Conservation (phyloP, 345 rosid species). For the Linum tenue region DNA sequence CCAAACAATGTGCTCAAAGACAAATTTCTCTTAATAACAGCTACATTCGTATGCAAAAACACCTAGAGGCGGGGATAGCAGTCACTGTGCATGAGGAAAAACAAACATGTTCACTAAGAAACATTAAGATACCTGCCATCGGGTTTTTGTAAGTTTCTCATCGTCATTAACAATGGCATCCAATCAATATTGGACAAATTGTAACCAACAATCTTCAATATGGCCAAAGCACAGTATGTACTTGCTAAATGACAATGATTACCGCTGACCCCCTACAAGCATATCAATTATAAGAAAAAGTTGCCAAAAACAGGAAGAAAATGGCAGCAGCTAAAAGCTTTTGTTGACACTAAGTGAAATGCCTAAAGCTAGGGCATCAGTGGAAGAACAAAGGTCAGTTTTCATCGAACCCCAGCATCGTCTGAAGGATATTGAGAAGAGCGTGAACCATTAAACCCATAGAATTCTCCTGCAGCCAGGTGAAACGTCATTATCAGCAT, state of each 20-base stretch:
- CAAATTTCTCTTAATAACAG: too few species aligned
- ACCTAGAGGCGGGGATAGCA: neutral
- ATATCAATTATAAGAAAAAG: conserved; percentile 14
- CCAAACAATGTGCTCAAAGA: neutral
- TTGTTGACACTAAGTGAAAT: neutral
- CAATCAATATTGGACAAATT: conserved; percentile 43
- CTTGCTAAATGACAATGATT: conserved; percentile 77
- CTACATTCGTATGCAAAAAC: neutral
- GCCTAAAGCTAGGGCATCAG: neutral
- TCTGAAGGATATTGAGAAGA: conserved; percentile 56
- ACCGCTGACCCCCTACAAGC: conserved; percentile 35
- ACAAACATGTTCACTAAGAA: conserved; percentile 2
- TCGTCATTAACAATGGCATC: conserved; percentile 38
- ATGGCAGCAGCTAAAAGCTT: neutral
- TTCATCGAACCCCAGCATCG: conserved; percentile 39
- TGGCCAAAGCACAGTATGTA: conserved; percentile 74
- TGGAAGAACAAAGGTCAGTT: neutral
- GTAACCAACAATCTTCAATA: conserved; percentile 55
- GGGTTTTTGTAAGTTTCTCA: conserved; percentile 77
- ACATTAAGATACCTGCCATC: conserved; percentile 61
- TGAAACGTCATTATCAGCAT: conserved; percentile 3
- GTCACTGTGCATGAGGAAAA: neutral
- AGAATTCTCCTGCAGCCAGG: conserved; percentile 58
- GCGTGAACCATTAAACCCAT: conserved; percentile 70
- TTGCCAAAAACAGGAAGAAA: neutral